Evolutionary conservation across 1,284 basidiomycete species (phyloP).

Genomic region (Ceratobasidium sp.): DNA sequence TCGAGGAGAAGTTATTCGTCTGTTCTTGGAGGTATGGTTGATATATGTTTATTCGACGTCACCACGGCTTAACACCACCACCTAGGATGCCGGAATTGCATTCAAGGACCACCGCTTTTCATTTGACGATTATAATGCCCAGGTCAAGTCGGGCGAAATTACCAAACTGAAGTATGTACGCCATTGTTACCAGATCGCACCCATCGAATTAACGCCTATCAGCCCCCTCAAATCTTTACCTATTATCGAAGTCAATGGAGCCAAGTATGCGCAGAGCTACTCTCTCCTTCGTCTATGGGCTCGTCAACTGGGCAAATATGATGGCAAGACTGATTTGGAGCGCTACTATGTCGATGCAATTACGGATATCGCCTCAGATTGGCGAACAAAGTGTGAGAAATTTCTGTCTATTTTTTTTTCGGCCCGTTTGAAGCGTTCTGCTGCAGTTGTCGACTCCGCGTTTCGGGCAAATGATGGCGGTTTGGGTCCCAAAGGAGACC

Average conservation of each 20-base stretch:
- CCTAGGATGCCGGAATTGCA: conserved; percentile 39
- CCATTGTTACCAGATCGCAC: no score
- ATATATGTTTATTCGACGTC: neutral
- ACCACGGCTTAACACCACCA: neutral
- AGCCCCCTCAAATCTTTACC: conserved; percentile 37
- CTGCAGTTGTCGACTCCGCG: conserved; percentile 25
- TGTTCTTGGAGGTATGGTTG: conserved; percentile 35
- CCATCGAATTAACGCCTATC: neutral
- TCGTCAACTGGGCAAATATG: conserved; percentile 36
- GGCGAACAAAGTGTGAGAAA: conserved; percentile 32
- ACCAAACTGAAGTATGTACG: conserved; percentile 23
- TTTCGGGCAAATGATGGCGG: conserved; percentile 18
- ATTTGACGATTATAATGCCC: conserved; percentile 31
- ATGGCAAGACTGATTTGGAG: conserved; percentile 39
- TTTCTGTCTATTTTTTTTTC: neutral
- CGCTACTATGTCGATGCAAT: conserved; percentile 43
- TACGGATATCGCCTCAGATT: conserved; percentile 39
- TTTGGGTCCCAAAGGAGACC: conserved; percentile 11
- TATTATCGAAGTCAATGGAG: conserved; percentile 22
- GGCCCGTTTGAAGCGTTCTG: neutral
- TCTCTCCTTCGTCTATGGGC: conserved; percentile 31
- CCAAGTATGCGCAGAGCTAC: conserved; percentile 36
- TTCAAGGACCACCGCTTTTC: conserved; percentile 36
- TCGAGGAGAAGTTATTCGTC: conserved; percentile 39
- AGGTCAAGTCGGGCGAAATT: conserved; percentile 38